Evolutionary conservation across 768 basidiomycete genomes (phyloP), one percentile per base, ranked within the genome.

Genomic region (Russula olivacea): DNA sequence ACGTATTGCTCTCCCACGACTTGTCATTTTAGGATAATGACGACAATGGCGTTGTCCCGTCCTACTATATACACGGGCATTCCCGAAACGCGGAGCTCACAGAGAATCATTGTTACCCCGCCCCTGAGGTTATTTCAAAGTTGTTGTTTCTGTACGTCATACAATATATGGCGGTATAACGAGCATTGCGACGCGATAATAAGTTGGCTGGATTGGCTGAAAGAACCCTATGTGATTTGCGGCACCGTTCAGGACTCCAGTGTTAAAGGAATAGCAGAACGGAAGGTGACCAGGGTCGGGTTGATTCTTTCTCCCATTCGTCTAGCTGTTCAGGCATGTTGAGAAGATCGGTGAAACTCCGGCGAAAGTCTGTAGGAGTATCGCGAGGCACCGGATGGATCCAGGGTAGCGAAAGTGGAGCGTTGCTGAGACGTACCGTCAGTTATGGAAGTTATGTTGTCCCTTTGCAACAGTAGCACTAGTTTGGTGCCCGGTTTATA

Each of bases 401-500:
- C 7, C 36, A 21, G 15, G 19, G 10, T 43, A 21, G 14, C 17
- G 47, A 28, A 10, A 28, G 43, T 17, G 28, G 17, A 17, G 9
- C 51, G 51, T 21, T 14, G 21, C n/a, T 45, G n/a, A 34, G 30
- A 64, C 76, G 30, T 63, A 84, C 85, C 76, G 64, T 86, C 85
- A 0, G 77, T 72, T 53, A 85, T 80, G 58, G 75, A 69, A 0
- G 83, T 85, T 25, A 84, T 73, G 61, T 85, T 85, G 62, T 78
- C 70, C 38, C 81, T 73, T 71, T 76, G 72, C 4, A 84, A 72
- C 66, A 84, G 83, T 65, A 85, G 69, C 9, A 84, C 77, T 4
- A 60, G 69, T 54, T 71, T 75, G 0, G 73, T 70, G 3, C 70
- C 53, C 1, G 68, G 34, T 1, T 74, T 75, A 64, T 77, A 84